Evolutionary conservation across 805 yeast species (phyloP).

Genomic region (Metschnikowia shivogae): DNA sequence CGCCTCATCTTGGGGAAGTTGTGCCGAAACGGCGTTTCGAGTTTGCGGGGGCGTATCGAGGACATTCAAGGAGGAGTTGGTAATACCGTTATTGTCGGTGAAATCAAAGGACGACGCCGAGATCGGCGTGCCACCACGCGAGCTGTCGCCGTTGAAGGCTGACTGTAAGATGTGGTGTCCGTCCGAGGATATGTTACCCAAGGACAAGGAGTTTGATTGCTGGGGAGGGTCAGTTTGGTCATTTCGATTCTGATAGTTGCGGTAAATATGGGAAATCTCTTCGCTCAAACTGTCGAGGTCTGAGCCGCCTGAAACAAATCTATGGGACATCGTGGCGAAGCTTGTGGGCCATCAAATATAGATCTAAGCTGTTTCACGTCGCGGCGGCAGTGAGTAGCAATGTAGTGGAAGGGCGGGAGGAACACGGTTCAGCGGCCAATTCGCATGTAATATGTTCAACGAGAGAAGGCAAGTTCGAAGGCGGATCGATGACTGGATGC

Average conservation of each 20-base stretch:
- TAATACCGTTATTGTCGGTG: constrained; percentile 21
- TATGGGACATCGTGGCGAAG: constrained; percentile 1
- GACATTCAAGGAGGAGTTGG: constrained; percentile 36
- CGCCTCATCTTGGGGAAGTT: constrained; percentile 2
- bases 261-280: constrained; percentile 15
- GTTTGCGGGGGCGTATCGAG: constrained; percentile 25
- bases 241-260: constrained; percentile 3
- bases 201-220: neutral
- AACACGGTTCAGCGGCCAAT: neutral
- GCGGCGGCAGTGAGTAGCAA: constrained; percentile 1
- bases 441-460: neutral
- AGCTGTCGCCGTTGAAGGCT: constrained; percentile 14
- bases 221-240: neutral
- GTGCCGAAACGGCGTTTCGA: constrained; percentile 12
- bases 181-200: neutral
- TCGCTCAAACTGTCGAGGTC: constrained; percentile 15
- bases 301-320: constrained; percentile 7
- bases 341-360: constrained; percentile 1
- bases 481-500: neutral
- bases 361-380: neutral
- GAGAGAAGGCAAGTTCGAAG: neutral
- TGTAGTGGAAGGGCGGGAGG: neutral
- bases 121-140: constrained; percentile 30
- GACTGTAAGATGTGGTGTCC: neutral
- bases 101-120: constrained; percentile 32